phyloP scores from a whole-genome alignment of 148 eudicot genomes.

The Amaranthus hypochondriacus region DNA sequence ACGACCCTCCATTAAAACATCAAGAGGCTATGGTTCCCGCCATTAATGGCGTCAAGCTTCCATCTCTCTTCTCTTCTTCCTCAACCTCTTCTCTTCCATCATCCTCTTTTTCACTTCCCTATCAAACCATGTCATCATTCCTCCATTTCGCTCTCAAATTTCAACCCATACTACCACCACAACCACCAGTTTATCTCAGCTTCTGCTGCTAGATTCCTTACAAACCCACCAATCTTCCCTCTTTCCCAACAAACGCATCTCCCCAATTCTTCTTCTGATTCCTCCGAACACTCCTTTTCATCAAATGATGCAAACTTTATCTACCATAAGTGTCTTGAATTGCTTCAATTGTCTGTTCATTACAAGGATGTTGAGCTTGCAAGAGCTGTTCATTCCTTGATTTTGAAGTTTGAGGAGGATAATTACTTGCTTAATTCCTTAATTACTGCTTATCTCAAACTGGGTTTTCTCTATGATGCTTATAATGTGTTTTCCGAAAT shows the following conservation, averaged over 20 bases:
- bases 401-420: slow-evolving; percentile 55
- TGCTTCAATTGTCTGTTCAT: slow-evolving; percentile 45
- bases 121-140: slow-evolving; percentile 13
- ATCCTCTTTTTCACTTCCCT: slow-evolving; percentile 19
- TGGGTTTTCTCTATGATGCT: slow-evolving; percentile 47
- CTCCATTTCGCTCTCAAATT: slow-evolving; percentile 32
- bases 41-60: slow-evolving; percentile 33
- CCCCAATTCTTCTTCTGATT: slow-evolving; percentile 21
- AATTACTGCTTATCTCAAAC: slow-evolving; percentile 51
- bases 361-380: slow-evolving; percentile 42
- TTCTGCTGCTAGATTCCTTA: slow-evolving; percentile 32
- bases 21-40: slow-evolving; percentile 29
- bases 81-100: slow-evolving; percentile 15
- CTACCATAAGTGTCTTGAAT: slow-evolving; percentile 27
- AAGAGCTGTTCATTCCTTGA: slow-evolving; percentile 53
- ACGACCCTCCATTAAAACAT: neutral
- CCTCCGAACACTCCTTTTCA: neutral
- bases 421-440: slow-evolving; percentile 37
- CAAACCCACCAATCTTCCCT: slow-evolving; percentile 26
- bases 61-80: slow-evolving; percentile 6
- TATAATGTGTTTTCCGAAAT: slow-evolving; percentile 38
- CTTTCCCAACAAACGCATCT: slow-evolving; percentile 19
- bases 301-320: slow-evolving; percentile 14
- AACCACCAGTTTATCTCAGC: slow-evolving; percentile 14
- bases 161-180: slow-evolving; percentile 2